phyloP scores from a whole-genome alignment of 768 basidiomycete genomes.

The Suillus decipiens region DNA sequence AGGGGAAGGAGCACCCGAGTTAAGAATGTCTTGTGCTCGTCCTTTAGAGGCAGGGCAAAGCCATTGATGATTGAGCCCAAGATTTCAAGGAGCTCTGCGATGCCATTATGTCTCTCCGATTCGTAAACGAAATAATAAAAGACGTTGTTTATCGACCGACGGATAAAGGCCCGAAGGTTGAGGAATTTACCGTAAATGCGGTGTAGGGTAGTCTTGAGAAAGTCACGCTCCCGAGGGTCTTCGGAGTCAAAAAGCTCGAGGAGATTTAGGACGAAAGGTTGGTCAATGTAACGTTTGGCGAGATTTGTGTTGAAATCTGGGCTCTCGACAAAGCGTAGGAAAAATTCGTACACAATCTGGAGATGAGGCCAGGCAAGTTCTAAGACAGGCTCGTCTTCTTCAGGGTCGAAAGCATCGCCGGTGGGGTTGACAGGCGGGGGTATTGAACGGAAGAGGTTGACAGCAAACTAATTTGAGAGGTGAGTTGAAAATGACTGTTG shows the following conservation, averaged over 20 bases:
- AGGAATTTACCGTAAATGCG: conserved; percentile 99
- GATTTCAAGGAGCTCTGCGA: conserved; percentile 97
- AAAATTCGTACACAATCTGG: conserved; percentile 99
- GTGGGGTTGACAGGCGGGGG: conserved; percentile 98
- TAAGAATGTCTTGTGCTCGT: conserved; percentile 98
- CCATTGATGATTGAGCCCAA: conserved; percentile 99
- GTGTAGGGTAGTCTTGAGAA: conserved; percentile 98
- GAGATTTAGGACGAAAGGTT: conserved; percentile 91
- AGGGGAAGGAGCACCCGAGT: conserved; percentile 91
- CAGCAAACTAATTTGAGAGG: conserved; percentile 70
- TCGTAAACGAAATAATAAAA: conserved; percentile 99
- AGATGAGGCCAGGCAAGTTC: conserved; percentile 99
- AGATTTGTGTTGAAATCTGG: conserved; percentile 98
- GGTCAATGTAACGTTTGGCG: conserved; percentile 97
- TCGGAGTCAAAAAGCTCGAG: conserved; percentile 98
- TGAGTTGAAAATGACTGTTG: conserved; percentile 12
- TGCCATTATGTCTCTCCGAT: conserved; percentile 98
- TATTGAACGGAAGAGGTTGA: conserved; percentile 99
- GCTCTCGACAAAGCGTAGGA: conserved; percentile 96
- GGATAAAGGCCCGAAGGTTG: conserved; percentile 96
- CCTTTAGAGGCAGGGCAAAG: conserved; percentile 96
- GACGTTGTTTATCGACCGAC: conserved; percentile 98
- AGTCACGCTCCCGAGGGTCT: conserved; percentile 98
- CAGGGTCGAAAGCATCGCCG: conserved; percentile 98
- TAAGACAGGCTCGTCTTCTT: conserved; percentile 98